Conservation (phyloP, 2,329 filamentous ascomycete species). For the Alternaria incomplexa region DNA sequence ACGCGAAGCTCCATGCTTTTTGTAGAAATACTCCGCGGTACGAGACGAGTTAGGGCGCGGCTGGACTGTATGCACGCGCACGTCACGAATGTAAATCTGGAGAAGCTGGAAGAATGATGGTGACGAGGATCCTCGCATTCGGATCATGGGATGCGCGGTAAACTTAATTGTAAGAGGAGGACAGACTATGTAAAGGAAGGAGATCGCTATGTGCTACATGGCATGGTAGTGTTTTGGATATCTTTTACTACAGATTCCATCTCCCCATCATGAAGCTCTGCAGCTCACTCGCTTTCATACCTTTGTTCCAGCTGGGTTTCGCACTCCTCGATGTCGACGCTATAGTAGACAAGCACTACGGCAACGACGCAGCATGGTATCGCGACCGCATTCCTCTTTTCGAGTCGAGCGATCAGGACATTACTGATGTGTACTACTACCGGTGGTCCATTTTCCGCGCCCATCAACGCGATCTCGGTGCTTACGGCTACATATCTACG, state of each 20-base stretch:
- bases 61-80: neutral
- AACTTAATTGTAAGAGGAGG: neutral
- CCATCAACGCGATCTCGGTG: slow-evolving; percentile 53
- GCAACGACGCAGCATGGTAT: slow-evolving; percentile 52
- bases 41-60: neutral
- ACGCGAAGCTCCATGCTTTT: neutral
- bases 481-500: slow-evolving; percentile 53
- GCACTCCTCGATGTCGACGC: slow-evolving; percentile 32
- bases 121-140: neutral
- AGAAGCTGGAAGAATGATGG: neutral
- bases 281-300: neutral
- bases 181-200: neutral
- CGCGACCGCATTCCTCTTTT: slow-evolving; percentile 49
- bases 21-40: neutral
- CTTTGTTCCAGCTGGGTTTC: neutral
- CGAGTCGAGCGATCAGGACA: slow-evolving; percentile 46
- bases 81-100: neutral
- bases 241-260: neutral
- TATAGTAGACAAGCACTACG: slow-evolving; percentile 45
- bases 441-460: slow-evolving; percentile 54
- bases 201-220: neutral
- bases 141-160: neutral
- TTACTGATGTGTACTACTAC: slow-evolving; percentile 55
- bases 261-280: neutral
- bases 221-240: neutral